These are phyloP conservation scores for Houttuynia cordata DNA, from an alignment of 164 flowering plant species.

Conservation along the genomic window DNA sequence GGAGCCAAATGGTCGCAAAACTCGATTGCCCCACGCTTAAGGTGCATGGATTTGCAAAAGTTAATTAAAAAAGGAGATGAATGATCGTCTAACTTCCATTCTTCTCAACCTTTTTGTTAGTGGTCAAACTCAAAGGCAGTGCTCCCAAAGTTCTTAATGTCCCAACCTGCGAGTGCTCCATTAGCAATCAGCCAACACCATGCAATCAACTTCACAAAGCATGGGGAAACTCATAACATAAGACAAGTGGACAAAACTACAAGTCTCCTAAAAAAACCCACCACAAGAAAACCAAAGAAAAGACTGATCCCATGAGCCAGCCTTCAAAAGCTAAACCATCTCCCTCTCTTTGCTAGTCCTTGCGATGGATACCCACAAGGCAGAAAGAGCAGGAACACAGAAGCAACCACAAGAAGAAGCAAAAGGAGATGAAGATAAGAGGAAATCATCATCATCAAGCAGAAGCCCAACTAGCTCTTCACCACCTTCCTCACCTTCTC, in stretches of 20 bases:
- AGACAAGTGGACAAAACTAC: not conserved
- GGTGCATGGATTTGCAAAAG: too few relatives aligned
- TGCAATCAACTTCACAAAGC: not conserved
- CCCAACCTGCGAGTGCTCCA: not conserved
- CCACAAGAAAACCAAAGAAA: too few relatives aligned
- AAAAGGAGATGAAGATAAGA: not conserved
- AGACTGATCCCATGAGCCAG: too few relatives aligned
- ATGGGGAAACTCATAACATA: conserved; percentile 1
- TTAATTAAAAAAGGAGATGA: too few relatives aligned
- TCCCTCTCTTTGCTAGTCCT: not conserved
- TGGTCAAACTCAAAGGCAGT: too few relatives aligned
- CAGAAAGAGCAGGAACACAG: not conserved
- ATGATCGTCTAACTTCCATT: too few relatives aligned
- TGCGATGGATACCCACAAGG: conserved; percentile 6
- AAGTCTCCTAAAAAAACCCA: too few relatives aligned
- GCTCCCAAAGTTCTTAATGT: too few relatives aligned
- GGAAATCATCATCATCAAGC: not conserved
- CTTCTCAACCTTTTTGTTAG: too few relatives aligned
- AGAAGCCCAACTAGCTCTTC: not conserved
- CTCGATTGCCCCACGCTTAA: too few relatives aligned
- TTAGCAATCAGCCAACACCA: not conserved
- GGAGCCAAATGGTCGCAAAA: too few relatives aligned
- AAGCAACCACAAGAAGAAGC: not conserved
- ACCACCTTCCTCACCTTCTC: conserved; percentile 4
- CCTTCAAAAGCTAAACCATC: not conserved